Evolutionary conservation across 306 rosid genomes (phyloP), one percentile per base, ranked within the genome.

Genomic region (Canavalia gladiata): DNA sequence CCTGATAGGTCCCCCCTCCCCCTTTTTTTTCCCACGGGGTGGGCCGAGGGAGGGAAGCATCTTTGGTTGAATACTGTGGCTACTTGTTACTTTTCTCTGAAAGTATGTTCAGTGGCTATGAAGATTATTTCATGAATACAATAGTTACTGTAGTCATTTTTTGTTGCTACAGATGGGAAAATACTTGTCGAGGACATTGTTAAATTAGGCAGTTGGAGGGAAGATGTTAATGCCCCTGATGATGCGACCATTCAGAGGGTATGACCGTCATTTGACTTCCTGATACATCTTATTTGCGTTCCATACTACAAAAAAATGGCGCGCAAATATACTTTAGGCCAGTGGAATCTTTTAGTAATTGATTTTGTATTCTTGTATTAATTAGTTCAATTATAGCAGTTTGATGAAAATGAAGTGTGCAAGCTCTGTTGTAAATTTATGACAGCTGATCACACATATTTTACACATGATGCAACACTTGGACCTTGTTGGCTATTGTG

Each of bases 141-240:
- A 52, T 64, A 41, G 59, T 62, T 34, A 68, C 37, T 75, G 28
- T 43, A n/a, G 33, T 79, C 28, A 5, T 46, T 28, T 42, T 81
- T 82, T 57, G 59, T 65, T 81, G 80, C 54, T 54, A 69, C 93
- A 95, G 99, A 95, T 81, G 99, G 99, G 59, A 95, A 91, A 82
- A 95, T 95, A 84, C 92, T 92, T 64, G 99, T 95, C 8, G 99
- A 95, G 80, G 99, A 95, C 85, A 95, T 95, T 80, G 94, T 95
- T 55, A 95, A 82, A 81, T 82, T 95, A 87, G 97, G 99, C 51
- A 80, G 91, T 85, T 81, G 91, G 85, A 87, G 75, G 45, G 92
- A 92, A 84, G 98, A 94, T 83, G 84, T 76, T 39, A 83, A 88
- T 77, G 25, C 83, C 63, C 87, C 81, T 45, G 91, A 90, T 62